Conservation (phyloP, 805 yeast species). For the Maudiozyma barnettii region DNA sequence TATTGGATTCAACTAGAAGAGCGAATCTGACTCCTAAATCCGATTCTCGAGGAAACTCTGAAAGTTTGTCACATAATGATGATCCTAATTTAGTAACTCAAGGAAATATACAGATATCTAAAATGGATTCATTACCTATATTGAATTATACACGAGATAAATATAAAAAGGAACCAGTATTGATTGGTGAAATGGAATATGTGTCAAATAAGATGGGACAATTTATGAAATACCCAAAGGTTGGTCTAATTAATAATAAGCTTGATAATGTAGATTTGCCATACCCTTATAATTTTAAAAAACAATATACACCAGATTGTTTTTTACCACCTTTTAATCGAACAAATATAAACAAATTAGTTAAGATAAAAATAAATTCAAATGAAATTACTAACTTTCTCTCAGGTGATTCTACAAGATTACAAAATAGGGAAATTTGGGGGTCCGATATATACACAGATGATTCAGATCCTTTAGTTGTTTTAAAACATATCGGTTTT, state of each 20-base stretch:
- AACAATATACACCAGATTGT: slow-evolving; percentile 14
- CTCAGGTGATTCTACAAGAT: slow-evolving; percentile 26
- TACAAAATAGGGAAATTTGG: slow-evolving; percentile 57
- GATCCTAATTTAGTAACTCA: neutral
- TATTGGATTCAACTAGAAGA: slow-evolving; percentile 20
- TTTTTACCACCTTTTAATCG: slow-evolving; percentile 18
- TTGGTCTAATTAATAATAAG: neutral
- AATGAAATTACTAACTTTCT: slow-evolving; percentile 18
- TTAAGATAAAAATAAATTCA: slow-evolving; percentile 15
- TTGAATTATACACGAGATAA: slow-evolving; percentile 4
- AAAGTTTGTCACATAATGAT: neutral
- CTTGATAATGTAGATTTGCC: neutral
- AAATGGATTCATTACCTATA: slow-evolving; percentile 6
- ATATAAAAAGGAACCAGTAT: slow-evolving; percentile 4
- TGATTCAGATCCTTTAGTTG: slow-evolving; percentile 76
- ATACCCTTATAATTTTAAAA: slow-evolving; percentile 4
- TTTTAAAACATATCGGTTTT: slow-evolving; percentile 66
- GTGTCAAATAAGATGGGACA: slow-evolving; percentile 7
- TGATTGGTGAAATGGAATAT: slow-evolving; percentile 14
- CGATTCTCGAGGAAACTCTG: neutral
- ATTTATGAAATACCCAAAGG: neutral
- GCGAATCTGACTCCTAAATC: neutral
- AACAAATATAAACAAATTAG: slow-evolving; percentile 15
- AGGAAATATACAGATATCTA: neutral
- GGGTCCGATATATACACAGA: slow-evolving; percentile 91